Conservation (phyloP, 2,329 filamentous ascomycete species). For the Septoria linicola region DNA sequence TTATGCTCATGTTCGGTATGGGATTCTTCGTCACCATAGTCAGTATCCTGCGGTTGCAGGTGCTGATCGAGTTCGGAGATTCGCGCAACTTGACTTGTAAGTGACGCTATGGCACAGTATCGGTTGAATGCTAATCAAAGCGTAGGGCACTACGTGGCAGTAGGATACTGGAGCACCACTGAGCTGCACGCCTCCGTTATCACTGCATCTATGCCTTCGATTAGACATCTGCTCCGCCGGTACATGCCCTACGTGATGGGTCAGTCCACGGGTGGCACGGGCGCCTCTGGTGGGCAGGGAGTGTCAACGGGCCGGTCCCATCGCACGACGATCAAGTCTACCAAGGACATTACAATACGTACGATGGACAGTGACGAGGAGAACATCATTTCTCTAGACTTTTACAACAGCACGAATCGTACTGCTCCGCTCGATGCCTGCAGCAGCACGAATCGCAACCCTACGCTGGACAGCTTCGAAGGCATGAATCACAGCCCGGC, state of each 20-base stretch:
- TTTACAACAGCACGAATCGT: background rate
- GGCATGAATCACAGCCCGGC: background rate
- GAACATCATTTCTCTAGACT: conserved; percentile 19
- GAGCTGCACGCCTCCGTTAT: conserved; percentile 21
- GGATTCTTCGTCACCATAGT: conserved; percentile 24
- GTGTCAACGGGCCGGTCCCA: background rate
- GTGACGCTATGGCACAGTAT: background rate
- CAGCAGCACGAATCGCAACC: background rate
- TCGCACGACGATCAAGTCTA: conserved; percentile 2
- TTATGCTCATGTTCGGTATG: conserved; percentile 25
- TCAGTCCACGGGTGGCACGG: conserved; percentile 3
- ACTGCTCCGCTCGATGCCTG: background rate
- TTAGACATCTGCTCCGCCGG: conserved; percentile 19
- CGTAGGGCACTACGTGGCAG: conserved; percentile 18
- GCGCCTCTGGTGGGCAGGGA: conserved; percentile 12
- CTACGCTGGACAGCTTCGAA: background rate
- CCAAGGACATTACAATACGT: conserved; percentile 9
- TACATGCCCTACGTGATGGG: conserved; percentile 23
- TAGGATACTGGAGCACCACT: conserved; percentile 22
- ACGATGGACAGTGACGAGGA: conserved; percentile 18
- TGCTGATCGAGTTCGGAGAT: conserved; percentile 22
- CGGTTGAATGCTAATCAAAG: background rate
- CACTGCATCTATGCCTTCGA: conserved; percentile 23
- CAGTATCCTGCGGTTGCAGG: conserved; percentile 23
- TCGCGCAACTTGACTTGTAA: conserved; percentile 19